phyloP scores from a whole-genome alignment of 345 rosid species.

The Euphorbia tirucalli region DNA sequence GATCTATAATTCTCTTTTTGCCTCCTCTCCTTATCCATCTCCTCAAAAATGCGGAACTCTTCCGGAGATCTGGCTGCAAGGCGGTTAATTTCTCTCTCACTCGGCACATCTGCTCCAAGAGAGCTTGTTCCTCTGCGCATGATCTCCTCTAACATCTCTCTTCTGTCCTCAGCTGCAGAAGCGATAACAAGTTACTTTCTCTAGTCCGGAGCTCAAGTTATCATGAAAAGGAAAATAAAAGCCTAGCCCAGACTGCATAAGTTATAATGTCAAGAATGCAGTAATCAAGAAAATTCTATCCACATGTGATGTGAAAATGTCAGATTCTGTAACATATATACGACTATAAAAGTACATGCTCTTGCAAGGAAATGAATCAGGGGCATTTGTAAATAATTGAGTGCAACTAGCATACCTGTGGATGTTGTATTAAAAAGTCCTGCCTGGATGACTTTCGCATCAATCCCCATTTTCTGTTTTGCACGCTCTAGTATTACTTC shows the following conservation, averaged over 20 bases:
- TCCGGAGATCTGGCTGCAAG: conserved; percentile 90
- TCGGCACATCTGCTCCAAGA: conserved; percentile 93
- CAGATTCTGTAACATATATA: too few relatives aligned
- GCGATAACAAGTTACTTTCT: conserved; percentile 17
- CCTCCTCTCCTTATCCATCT: conserved; percentile 93
- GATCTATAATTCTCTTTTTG: conserved; percentile 74
- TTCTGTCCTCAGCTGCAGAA: conserved; percentile 87
- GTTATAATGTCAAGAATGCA: neutral
- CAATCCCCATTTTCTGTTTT: conserved; percentile 98
- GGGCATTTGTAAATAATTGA: conserved; percentile 10
- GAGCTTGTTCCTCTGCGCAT: conserved; percentile 98
- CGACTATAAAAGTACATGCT: too few relatives aligned
- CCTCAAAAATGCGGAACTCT: conserved; percentile 87
- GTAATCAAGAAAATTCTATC: neutral
- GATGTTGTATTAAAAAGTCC: conserved; percentile 98
- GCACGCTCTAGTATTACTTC: conserved; percentile 99
- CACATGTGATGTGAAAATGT: too few relatives aligned
- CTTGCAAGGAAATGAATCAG: too few relatives aligned
- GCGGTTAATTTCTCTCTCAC: conserved; percentile 97
- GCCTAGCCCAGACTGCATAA: neutral
- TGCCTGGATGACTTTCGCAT: conserved; percentile 99
- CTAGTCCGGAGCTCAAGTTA: conserved; percentile 9
- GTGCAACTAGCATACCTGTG: conserved; percentile 59
- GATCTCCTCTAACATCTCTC: conserved; percentile 89
- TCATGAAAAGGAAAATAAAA: neutral